Base-by-base conservation (phyloP, 2,329 filamentous ascomycete species). In the Endothia cerciana region DNA sequence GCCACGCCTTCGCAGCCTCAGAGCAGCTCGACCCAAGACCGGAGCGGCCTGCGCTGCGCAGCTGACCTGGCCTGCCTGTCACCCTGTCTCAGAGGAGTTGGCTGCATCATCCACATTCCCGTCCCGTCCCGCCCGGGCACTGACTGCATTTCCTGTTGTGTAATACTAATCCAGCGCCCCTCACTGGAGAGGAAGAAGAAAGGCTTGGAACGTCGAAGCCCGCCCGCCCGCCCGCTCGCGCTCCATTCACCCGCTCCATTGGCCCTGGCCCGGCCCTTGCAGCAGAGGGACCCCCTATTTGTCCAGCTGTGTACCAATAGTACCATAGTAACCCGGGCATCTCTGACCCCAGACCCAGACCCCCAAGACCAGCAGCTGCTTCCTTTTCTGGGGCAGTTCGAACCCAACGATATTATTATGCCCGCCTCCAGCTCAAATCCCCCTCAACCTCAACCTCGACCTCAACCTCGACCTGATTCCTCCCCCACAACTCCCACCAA, bases 401-500 rank as follows among this genome's bases (percentile, higher is more conserved):
- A 17, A 63, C 49, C 49, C 38, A 49, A 53, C 28, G 36, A 47
- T 28, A 57, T 53, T 43, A 33, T 63, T 36, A 43, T 58, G 57
- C 53, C 60, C n/a, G 40, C 53, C 25, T 47, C 49, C 58, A 36
- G 15, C 57, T 62, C 40, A 7, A 62, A 57, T 28, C 22, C 19
- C 28, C 67, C 71, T 63, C n/a, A 40, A 40, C 33, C 28, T 60
- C 53, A 22, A 67, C 67, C 56, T 64, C 57, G 64, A 47, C 69
- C 47, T 65, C 70, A 69, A 74, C 75, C 70, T 79, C 78, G 19
- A 69, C 79, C 83, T 40, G 38, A 60, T 63, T 79, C 82, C 68
- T 77, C 82, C 65, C 79, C 81, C 66, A 76, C 80, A 28, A 74
- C 82, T 65, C 80, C 82, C 71, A 77, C 84, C 68, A 80, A 82